These are phyloP conservation scores for Berkeleyomyces basicola DNA, from an alignment of 2,329 filamentous ascomycete genomes.

Conservation along the genomic window DNA sequence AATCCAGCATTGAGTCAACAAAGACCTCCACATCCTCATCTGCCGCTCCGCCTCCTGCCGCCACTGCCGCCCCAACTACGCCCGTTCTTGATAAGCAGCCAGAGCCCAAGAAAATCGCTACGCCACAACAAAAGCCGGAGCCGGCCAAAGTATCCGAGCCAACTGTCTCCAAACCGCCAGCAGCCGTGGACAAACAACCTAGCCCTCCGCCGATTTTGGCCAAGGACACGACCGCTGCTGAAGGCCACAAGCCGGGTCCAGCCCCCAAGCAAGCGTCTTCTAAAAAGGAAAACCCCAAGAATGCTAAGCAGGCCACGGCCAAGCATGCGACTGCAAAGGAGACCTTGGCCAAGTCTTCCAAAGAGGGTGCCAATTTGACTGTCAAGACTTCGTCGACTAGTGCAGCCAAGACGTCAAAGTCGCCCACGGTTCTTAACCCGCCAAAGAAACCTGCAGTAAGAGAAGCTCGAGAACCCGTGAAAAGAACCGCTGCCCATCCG, in stretches of 20 bases:
- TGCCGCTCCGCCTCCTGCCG: neutral
- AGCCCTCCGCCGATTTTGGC: neutral
- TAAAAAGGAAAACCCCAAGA: neutral
- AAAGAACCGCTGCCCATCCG: neutral
- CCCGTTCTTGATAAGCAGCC: neutral
- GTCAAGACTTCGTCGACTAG: neutral
- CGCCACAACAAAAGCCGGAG: neutral
- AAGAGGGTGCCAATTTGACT: neutral
- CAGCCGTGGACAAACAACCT: no score
- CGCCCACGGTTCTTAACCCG: neutral
- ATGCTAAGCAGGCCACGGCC: neutral
- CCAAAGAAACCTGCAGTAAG: neutral
- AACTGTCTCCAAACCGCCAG: neutral
- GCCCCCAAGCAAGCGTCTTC: neutral
- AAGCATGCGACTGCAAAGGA: neutral
- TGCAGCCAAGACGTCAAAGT: neutral
- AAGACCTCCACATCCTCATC: conserved; percentile 15
- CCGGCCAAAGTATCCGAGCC: neutral
- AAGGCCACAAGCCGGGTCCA: neutral
- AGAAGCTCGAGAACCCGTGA: neutral
- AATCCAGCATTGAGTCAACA: conserved; percentile 27
- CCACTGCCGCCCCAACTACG: neutral
- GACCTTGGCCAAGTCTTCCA: neutral
- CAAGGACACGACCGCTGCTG: neutral
- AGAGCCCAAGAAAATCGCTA: neutral